phyloP scores from a whole-genome alignment of 208 protist genomes.

The Novymonas esmeraldas region DNA sequence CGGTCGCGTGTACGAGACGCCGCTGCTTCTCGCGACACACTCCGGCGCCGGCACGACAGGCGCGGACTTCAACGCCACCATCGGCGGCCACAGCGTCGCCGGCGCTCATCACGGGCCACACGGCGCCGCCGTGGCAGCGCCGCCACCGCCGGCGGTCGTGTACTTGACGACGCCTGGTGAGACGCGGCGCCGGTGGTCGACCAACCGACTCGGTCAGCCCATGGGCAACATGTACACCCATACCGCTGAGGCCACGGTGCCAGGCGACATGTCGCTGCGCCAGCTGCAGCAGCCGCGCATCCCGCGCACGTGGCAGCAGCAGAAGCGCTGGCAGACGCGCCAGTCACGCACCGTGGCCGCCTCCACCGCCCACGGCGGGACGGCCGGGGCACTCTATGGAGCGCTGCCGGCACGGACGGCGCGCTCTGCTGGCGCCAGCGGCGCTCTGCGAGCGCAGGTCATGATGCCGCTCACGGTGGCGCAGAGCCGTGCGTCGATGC shows the following conservation, averaged over 20 bases:
- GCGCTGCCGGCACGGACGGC: background rate
- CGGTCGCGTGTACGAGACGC: background rate
- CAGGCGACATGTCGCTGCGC: too few relatives aligned
- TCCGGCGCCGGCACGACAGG: background rate
- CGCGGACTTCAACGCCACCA: background rate
- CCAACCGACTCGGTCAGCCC: background rate
- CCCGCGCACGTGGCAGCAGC: slow-evolving; percentile 29
- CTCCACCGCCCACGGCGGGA: background rate
- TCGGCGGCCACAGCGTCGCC: background rate
- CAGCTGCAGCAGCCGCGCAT: background rate
- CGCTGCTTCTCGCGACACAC: background rate
- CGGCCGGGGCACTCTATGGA: background rate
- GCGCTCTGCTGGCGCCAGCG: background rate
- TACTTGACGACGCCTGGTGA: slow-evolving; percentile 20
- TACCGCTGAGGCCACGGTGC: background rate
- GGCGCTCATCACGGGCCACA: too few relatives aligned
- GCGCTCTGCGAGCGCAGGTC: background rate
- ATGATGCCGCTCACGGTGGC: background rate
- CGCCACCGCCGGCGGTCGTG: background rate
- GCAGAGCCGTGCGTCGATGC: background rate
- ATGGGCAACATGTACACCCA: background rate
- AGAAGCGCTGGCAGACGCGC: slow-evolving; percentile 7
- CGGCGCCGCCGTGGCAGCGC: background rate
- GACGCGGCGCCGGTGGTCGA: slow-evolving; percentile 23
- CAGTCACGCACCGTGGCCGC: background rate